A percentile compares a stretch with the other conserved stretches of the same genome.
Evolutionary conservation across 1,284 basidiomycete species (phyloP).

Genomic region (Xanthoconium separans): DNA sequence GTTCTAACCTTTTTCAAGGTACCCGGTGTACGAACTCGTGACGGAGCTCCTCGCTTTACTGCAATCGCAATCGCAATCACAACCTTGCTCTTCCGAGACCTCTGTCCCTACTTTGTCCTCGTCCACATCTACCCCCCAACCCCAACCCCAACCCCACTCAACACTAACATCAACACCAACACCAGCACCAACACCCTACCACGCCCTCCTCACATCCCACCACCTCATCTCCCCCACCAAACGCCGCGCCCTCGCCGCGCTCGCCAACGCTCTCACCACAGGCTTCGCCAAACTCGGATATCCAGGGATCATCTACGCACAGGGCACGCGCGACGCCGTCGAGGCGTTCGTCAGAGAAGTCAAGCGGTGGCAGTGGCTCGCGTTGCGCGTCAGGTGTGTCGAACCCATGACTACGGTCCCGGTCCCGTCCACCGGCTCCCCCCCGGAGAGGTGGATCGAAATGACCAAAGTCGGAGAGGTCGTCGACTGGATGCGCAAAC

Average conservation of each 20-base stretch:
- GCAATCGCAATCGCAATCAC: background rate
- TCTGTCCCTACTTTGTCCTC: no score
- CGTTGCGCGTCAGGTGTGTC: conserved; percentile 53
- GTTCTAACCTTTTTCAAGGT: background rate
- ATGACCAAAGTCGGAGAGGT: conserved; percentile 71
- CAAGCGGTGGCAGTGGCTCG: conserved; percentile 78
- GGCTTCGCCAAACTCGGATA: conserved; percentile 47
- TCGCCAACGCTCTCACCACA: background rate
- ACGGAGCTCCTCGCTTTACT: background rate
- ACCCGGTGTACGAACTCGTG: background rate
- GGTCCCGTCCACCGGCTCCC: no score
- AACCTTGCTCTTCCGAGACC: background rate
- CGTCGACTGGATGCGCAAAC: conserved; percentile 59
- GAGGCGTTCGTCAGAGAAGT: conserved; percentile 66
- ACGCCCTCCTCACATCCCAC: conserved; percentile 3
- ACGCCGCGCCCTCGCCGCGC: background rate
- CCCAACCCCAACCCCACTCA: background rate
- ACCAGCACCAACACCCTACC: background rate
- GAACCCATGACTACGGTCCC: no score
- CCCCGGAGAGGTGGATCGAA: conserved; percentile 30
- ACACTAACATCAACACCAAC: background rate
- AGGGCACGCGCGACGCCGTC: conserved; percentile 49
- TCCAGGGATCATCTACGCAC: conserved; percentile 71
- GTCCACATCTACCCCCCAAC: background rate
- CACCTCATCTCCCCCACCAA: conserved; percentile 4